Evolutionary conservation across 768 basidiomycete species (phyloP).

Genomic region (Zangia roseola): DNA sequence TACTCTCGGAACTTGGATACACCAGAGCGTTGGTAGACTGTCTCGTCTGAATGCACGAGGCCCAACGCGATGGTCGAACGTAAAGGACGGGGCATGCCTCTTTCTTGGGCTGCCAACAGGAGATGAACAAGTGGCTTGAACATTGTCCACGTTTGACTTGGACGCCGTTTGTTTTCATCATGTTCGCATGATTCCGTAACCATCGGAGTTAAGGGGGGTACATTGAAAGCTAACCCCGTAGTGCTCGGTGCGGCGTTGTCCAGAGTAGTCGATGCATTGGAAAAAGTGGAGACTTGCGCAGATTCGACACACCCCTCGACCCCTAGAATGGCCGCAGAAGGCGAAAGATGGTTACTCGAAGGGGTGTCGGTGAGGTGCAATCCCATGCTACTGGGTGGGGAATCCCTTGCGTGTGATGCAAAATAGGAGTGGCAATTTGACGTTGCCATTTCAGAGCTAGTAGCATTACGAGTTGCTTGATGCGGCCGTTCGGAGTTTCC

Average conservation of each 20-base stretch:
- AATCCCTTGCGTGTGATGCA: slow-evolving; percentile 4
- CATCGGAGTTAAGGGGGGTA: slow-evolving; percentile 5
- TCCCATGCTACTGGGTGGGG: slow-evolving; percentile 7
- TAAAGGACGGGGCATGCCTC: slow-evolving; percentile 34
- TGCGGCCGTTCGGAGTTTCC: neutral
- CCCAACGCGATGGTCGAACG: slow-evolving; percentile 40
- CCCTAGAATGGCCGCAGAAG: neutral
- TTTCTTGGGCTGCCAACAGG: slow-evolving; percentile 23
- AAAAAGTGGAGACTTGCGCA: neutral
- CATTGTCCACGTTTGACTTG: slow-evolving; percentile 15
- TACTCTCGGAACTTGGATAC: slow-evolving; percentile 29
- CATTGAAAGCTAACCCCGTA: neutral
- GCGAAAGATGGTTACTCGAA: slow-evolving; percentile 1
- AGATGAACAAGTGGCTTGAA: slow-evolving; percentile 32
- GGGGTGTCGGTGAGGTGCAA: slow-evolving; percentile 1
- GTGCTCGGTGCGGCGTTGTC: neutral
- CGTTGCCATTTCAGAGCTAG: neutral
- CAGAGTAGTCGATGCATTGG: slow-evolving; percentile 5
- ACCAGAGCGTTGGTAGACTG: slow-evolving; percentile 26
- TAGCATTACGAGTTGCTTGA: neutral
- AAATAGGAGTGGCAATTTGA: slow-evolving; percentile 2
- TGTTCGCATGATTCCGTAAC: neutral
- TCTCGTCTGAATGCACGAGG: slow-evolving; percentile 29
- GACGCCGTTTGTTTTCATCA: slow-evolving; percentile 8
- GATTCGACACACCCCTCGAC: neutral